These are phyloP conservation scores for Entophlyctis helioformis DNA, from an alignment of 192 early-diverging fungal genomes.

Conservation along the genomic window DNA sequence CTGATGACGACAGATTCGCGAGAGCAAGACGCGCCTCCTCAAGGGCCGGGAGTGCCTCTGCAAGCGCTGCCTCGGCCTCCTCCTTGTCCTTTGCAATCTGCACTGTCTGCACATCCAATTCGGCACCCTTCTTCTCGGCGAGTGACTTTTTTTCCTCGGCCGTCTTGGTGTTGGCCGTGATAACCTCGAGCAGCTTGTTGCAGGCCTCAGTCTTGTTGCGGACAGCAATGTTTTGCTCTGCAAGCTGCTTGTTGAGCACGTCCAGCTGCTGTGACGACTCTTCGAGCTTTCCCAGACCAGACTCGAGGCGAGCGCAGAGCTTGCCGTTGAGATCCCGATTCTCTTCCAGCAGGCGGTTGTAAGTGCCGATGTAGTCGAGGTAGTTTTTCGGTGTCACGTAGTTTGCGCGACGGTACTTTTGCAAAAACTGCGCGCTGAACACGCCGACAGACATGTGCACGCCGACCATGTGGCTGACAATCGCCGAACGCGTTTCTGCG, in stretches of 20 bases:
- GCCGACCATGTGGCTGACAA: conserved; percentile 47
- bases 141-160: conserved; percentile 51
- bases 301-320: conserved; percentile 38
- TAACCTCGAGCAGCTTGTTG: conserved; percentile 49
- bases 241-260: conserved; percentile 43
- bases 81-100: conserved; percentile 60
- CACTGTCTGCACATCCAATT: conserved; percentile 37
- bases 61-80: conserved; percentile 49
- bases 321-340: conserved; percentile 41
- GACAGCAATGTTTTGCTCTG: conserved; percentile 50
- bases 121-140: conserved; percentile 41
- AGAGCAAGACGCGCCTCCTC: conserved; percentile 44
- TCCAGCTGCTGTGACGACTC: conserved; percentile 47
- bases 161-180: conserved; percentile 42
- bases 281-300: conserved; percentile 44
- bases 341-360: conserved; percentile 41
- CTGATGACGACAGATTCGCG: conserved; percentile 40
- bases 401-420: conserved; percentile 47
- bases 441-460: conserved; percentile 44
- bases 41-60: conserved; percentile 44
- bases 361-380: conserved; percentile 47
- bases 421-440: conserved; percentile 35
- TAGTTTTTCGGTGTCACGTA: conserved; percentile 54
- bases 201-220: conserved; percentile 51
- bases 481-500: conserved; percentile 24